phyloP scores from a whole-genome alignment of 2,329 filamentous ascomycete species.

The Grosmannia penicillata region DNA sequence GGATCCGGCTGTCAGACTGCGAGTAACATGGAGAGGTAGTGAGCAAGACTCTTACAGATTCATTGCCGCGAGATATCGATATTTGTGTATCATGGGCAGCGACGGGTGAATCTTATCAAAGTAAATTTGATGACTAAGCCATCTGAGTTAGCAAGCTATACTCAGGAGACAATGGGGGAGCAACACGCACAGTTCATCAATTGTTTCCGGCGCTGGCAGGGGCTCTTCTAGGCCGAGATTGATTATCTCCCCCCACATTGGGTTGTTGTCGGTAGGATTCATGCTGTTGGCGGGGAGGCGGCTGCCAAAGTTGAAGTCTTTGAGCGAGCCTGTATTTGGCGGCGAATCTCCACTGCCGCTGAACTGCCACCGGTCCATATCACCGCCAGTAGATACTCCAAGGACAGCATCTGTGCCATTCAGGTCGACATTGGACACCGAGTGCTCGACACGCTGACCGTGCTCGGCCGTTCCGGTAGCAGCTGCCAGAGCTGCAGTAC shows the following conservation, averaged over 20 bases:
- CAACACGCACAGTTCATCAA: slow-evolving; percentile 65
- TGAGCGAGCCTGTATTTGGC: slow-evolving; percentile 26
- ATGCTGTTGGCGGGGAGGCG: slow-evolving; percentile 34
- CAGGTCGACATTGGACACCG: no score
- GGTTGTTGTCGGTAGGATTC: slow-evolving; percentile 36
- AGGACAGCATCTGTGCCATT: slow-evolving; percentile 30
- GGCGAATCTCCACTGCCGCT: slow-evolving; percentile 35
- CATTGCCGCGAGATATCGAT: slow-evolving; percentile 76
- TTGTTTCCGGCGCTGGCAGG: slow-evolving; percentile 41
- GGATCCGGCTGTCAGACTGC: no score
- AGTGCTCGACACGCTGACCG: no score
- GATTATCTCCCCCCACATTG: slow-evolving; percentile 72
- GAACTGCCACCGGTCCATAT: slow-evolving; percentile 41
- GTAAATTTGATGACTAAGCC: slow-evolving; percentile 57
- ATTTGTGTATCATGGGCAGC: slow-evolving; percentile 76
- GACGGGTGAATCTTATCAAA: slow-evolving; percentile 85
- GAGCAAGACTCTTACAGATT: slow-evolving; percentile 40
- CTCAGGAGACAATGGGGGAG: not conserved
- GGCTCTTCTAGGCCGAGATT: slow-evolving; percentile 44
- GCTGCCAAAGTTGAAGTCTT: slow-evolving; percentile 43
- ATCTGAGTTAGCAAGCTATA: not conserved
- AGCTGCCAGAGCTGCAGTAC: not conserved
- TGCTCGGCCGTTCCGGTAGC: not conserved
- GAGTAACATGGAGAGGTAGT: not conserved
- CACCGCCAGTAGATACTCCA: slow-evolving; percentile 29